phyloP scores from a whole-genome alignment of 2,329 filamentous ascomycete species.

The Calonectria honghensis region DNA sequence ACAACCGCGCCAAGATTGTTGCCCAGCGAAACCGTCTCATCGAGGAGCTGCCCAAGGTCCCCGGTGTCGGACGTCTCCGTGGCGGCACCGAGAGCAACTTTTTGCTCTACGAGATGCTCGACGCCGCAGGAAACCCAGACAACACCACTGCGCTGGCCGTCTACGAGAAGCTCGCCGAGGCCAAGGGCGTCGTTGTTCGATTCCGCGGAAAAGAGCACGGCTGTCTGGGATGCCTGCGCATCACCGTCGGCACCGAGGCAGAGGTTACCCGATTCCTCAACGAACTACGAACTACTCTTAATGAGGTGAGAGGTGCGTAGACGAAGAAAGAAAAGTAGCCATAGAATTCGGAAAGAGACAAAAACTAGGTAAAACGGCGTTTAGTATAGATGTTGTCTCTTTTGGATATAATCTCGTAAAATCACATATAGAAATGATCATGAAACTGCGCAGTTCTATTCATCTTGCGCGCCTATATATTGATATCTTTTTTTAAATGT shows the following conservation, averaged over 20 bases:
- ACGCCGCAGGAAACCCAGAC: constrained; percentile 82
- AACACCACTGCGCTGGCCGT: constrained; percentile 86
- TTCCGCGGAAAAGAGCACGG: constrained; percentile 96
- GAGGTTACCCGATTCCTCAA: constrained; percentile 88
- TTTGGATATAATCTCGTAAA: constrained; percentile 54
- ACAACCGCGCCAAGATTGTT: constrained; percentile 81
- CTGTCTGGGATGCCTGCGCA: constrained; percentile 90
- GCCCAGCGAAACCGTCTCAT: constrained; percentile 86
- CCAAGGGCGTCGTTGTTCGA: constrained; percentile 91
- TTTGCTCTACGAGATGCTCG: constrained; percentile 90
- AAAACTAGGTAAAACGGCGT: constrained; percentile 46
- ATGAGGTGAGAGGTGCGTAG: constrained; percentile 63
- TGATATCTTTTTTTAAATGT: constrained; percentile 24
- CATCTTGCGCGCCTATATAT: constrained; percentile 37
- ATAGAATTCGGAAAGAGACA: constrained; percentile 7
- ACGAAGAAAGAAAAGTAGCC: not conserved
- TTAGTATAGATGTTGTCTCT: constrained; percentile 48
- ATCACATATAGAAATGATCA: constrained; percentile 50
- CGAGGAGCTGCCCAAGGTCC: constrained; percentile 81
- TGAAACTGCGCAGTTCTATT: constrained; percentile 44
- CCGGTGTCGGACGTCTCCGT: constrained; percentile 86
- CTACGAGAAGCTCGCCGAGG: constrained; percentile 90
- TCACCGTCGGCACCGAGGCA: constrained; percentile 92
- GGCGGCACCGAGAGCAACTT: constrained; percentile 93
- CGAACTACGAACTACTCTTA: constrained; percentile 74